Conservation (phyloP, 2,329 filamentous ascomycete genomes). For the Aspergillus uvarum region DNA sequence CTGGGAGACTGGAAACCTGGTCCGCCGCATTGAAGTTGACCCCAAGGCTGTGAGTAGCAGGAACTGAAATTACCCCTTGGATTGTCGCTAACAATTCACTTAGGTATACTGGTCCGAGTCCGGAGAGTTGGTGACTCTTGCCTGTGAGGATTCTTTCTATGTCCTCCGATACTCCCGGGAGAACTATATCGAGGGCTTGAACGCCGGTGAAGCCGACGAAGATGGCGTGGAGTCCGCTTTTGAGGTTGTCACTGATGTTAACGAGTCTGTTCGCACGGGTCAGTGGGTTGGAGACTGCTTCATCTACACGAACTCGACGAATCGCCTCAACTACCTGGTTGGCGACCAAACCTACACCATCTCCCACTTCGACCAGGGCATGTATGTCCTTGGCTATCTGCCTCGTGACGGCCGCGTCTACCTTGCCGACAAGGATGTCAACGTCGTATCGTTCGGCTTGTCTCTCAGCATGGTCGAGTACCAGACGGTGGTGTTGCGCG, state of each 20-base stretch:
- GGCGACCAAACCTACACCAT: slow-evolving; percentile 98
- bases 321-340: slow-evolving; percentile 95
- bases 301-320: slow-evolving; percentile 96
- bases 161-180: slow-evolving; percentile 89
- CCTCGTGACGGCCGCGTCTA: slow-evolving; percentile 94
- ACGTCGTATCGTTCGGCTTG: slow-evolving; percentile 83
- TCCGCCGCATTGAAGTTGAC: slow-evolving; percentile 84
- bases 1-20: slow-evolving; percentile 85
- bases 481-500: slow-evolving; percentile 90
- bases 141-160: slow-evolving; percentile 94
- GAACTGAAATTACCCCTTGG: background rate
- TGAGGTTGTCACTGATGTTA: slow-evolving; percentile 93
- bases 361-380: slow-evolving; percentile 91
- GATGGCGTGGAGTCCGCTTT: slow-evolving; percentile 96
- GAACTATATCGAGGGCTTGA: slow-evolving; percentile 78
- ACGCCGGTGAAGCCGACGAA: slow-evolving; percentile 77
- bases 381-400: slow-evolving; percentile 95
- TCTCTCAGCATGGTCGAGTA: slow-evolving; percentile 94
- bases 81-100: slow-evolving; percentile 11
- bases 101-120: slow-evolving; percentile 97
- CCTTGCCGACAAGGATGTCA: slow-evolving; percentile 92
- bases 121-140: slow-evolving; percentile 87
- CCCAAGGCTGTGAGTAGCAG: slow-evolving; percentile 55
- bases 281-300: slow-evolving; percentile 99
- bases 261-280: slow-evolving; percentile 86